Conservation (phyloP, 1,284 basidiomycete genomes). For the Tilletia indica region DNA sequence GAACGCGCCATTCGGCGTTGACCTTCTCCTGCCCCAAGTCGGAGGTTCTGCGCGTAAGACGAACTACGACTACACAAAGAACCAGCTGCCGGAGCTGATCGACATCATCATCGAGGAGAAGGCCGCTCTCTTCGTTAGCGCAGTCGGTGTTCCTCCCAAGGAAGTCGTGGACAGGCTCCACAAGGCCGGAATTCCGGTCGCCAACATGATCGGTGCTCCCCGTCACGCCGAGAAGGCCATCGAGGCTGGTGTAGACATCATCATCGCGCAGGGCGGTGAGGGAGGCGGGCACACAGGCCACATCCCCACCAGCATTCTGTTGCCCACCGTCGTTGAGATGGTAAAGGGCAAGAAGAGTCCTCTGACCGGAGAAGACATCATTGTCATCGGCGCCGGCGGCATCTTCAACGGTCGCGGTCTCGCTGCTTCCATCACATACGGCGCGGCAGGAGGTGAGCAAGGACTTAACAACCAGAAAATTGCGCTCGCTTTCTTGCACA, state of each 20-base stretch:
- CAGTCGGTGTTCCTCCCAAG: slow-evolving; percentile 47
- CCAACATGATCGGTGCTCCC: slow-evolving; percentile 68
- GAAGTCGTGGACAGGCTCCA: slow-evolving; percentile 47
- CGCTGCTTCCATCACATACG: slow-evolving; percentile 45
- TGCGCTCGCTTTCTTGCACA: background rate
- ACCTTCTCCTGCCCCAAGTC: slow-evolving; percentile 49
- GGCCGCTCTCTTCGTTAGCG: slow-evolving; percentile 49
- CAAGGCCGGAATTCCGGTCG: slow-evolving; percentile 37
- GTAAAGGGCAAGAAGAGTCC: slow-evolving; percentile 42
- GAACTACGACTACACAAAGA: slow-evolving; percentile 31
- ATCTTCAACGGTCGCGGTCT: slow-evolving; percentile 46
- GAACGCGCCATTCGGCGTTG: slow-evolving; percentile 49
- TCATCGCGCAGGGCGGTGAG: slow-evolving; percentile 52
- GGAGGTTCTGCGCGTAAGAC: slow-evolving; percentile 48
- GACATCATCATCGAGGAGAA: slow-evolving; percentile 34
- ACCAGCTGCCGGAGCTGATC: slow-evolving; percentile 4
- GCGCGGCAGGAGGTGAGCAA: slow-evolving; percentile 30
- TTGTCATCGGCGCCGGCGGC: slow-evolving; percentile 46
- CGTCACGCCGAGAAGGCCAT: slow-evolving; percentile 50
- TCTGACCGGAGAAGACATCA: slow-evolving; percentile 45
- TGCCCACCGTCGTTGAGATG: slow-evolving; percentile 46
- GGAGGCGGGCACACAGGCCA: slow-evolving; percentile 51
- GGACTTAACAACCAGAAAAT: background rate
- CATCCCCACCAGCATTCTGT: slow-evolving; percentile 42
- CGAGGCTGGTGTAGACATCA: slow-evolving; percentile 46